Evolutionary conservation across 495 filamentous ascomycete genomes (phyloP).

Genomic region (Xylaria curta): DNA sequence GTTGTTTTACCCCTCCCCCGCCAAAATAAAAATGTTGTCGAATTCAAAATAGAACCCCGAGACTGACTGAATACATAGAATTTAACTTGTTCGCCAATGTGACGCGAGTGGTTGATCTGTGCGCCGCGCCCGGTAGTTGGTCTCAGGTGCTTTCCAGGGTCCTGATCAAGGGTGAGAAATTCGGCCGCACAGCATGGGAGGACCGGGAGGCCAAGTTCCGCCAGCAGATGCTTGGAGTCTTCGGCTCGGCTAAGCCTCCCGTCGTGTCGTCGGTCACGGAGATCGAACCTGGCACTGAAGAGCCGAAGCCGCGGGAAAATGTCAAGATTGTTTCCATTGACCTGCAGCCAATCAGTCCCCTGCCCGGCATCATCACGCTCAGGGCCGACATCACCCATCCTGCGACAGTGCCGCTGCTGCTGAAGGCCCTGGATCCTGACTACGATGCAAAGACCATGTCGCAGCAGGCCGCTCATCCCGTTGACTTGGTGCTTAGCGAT

Average conservation of each 20-base stretch:
- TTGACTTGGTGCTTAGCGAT: slow-evolving; percentile 92
- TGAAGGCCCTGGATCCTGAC: slow-evolving; percentile 81
- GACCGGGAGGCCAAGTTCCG: slow-evolving; percentile 72
- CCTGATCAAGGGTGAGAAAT: slow-evolving; percentile 88
- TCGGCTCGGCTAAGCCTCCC: slow-evolving; percentile 35
- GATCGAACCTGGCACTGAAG: slow-evolving; percentile 6
- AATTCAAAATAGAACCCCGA: not conserved
- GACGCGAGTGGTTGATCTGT: slow-evolving; percentile 94
- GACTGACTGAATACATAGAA: slow-evolving; percentile 56
- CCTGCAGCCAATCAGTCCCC: slow-evolving; percentile 90
- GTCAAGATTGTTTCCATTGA: slow-evolving; percentile 96
- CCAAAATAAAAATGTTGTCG: not conserved
- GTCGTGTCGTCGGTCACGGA: slow-evolving; percentile 36
- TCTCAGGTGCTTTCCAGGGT: slow-evolving; percentile 93
- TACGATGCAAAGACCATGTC: slow-evolving; percentile 60
- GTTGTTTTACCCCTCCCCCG: slow-evolving; percentile 35
- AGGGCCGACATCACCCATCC: slow-evolving; percentile 97
- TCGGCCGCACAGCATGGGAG: slow-evolving; percentile 82
- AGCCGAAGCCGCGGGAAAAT: slow-evolving; percentile 66
- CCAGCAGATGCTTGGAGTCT: slow-evolving; percentile 59
- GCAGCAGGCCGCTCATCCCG: slow-evolving; percentile 66
- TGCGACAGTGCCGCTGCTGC: slow-evolving; percentile 85
- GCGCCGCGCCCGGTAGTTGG: slow-evolving; percentile 96
- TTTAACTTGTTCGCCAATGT: slow-evolving; percentile 90
- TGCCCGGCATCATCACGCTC: slow-evolving; percentile 89